A percentile compares a stretch with the other conserved stretches of the same genome.
Evolutionary conservation across 257 asterid genomes (phyloP).

Genomic region (Striga asiatica): DNA sequence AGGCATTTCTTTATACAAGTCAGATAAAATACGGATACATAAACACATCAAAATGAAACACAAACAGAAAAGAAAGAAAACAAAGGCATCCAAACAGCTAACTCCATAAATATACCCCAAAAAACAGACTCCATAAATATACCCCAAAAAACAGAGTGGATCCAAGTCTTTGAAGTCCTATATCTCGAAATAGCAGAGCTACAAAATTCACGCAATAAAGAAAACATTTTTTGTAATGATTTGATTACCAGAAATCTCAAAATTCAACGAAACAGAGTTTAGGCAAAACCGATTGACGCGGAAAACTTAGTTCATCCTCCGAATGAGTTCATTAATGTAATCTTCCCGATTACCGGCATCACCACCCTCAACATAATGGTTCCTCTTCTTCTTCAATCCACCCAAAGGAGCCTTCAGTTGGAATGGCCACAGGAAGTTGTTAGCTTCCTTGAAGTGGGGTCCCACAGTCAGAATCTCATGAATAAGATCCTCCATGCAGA

Average conservation of each 20-base stretch:
- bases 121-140: too few species aligned
- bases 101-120: too few species aligned
- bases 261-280: background rate
- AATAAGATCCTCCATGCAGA: constrained; percentile 45
- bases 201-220: constrained; percentile 6
- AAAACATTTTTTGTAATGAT: background rate
- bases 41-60: background rate
- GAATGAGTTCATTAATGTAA: constrained; percentile 43
- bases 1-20: too few species aligned
- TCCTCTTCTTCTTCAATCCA: constrained; percentile 49
- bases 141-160: background rate
- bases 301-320: constrained; percentile 39
- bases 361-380: constrained; percentile 56
- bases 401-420: constrained; percentile 53
- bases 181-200: background rate
- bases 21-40: too few species aligned
- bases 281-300: background rate
- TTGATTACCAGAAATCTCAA: background rate
- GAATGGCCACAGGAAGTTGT: constrained; percentile 62
- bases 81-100: background rate
- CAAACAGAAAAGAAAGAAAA: background rate
- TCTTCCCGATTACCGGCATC: constrained; percentile 55
- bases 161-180: background rate
- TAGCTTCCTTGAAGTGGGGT: constrained; percentile 48
- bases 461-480: constrained; percentile 48